These are phyloP conservation scores for Naegleria lovaniensis DNA, from an alignment of 208 protist species.

Conservation along the genomic window DNA sequence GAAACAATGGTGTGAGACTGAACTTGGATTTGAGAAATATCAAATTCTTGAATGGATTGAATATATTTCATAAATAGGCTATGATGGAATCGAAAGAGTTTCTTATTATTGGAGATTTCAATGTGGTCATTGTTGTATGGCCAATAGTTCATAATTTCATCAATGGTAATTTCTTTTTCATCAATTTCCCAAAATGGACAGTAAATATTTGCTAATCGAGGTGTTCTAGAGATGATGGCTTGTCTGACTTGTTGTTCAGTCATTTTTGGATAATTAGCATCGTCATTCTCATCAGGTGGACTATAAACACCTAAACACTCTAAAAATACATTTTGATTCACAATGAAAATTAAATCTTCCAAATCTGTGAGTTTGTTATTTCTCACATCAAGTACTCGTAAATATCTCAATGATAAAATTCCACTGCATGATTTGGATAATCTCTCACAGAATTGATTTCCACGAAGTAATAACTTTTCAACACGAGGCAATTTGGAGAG, in stretches of 20 bases:
- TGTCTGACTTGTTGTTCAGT: background rate
- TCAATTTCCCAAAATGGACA: conserved; percentile 22
- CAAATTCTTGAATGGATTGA: background rate
- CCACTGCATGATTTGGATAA: background rate
- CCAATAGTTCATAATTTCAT: conserved; percentile 9
- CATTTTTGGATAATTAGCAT: background rate
- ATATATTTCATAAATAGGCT: background rate
- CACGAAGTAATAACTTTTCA: background rate
- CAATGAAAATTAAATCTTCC: background rate
- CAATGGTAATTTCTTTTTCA: background rate
- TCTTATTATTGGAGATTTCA: background rate
- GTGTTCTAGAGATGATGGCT: background rate
- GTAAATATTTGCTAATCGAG: background rate
- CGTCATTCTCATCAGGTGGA: background rate
- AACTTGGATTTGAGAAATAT: background rate
- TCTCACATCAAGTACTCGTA: background rate
- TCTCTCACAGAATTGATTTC: background rate
- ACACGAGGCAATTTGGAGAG: background rate
- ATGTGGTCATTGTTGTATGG: background rate
- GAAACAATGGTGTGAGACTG: background rate
- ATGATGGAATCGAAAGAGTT: background rate
- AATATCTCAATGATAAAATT: background rate
- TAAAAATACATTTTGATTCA: background rate
- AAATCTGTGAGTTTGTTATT: background rate
- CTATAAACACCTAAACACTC: background rate